Evolutionary conservation across 2,329 filamentous ascomycete species (phyloP).

Genomic region (Acephala macrosclerotiorum): DNA sequence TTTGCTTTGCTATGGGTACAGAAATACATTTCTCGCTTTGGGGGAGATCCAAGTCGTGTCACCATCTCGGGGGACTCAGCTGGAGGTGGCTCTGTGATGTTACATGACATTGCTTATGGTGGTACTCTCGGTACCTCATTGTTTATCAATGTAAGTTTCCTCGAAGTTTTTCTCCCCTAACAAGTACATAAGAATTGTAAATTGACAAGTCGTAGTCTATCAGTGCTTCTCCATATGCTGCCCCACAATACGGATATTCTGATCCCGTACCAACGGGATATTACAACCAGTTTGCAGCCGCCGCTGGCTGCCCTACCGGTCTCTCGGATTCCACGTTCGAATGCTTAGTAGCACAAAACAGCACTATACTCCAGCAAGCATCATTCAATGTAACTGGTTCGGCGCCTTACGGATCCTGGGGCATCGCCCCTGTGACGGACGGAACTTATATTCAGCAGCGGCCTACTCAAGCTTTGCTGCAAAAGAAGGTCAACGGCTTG

Average conservation of each 20-base stretch:
- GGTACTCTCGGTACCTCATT: constrained; percentile 39
- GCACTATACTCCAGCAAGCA: constrained; percentile 42
- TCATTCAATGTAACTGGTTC: constrained; percentile 16
- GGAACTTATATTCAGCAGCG: constrained; percentile 41
- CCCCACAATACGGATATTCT: constrained; percentile 57
- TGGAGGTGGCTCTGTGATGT: constrained; percentile 50
- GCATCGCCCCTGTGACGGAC: constrained; percentile 47
- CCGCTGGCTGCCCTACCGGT: constrained; percentile 46
- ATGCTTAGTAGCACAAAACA: constrained; percentile 36
- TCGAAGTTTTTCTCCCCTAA: not conserved
- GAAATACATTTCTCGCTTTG: constrained; percentile 58
- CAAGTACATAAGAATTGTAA: not conserved
- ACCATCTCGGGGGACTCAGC: constrained; percentile 58
- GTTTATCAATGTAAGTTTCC: constrained; percentile 27
- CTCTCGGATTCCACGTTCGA: constrained; percentile 26
- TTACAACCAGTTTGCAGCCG: constrained; percentile 52
- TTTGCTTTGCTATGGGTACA: constrained; percentile 63
- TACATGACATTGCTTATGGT: constrained; percentile 59
- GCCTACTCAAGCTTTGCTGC: constrained; percentile 39
- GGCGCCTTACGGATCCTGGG: constrained; percentile 36
- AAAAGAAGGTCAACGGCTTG: constrained; percentile 41
- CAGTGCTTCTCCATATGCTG: constrained; percentile 55
- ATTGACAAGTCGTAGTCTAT: constrained; percentile 21
- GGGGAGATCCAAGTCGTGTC: constrained; percentile 56
- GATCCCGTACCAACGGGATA: constrained; percentile 50